Conservation (phyloP, 78 protist species). For the Monosiga brevicollis region DNA sequence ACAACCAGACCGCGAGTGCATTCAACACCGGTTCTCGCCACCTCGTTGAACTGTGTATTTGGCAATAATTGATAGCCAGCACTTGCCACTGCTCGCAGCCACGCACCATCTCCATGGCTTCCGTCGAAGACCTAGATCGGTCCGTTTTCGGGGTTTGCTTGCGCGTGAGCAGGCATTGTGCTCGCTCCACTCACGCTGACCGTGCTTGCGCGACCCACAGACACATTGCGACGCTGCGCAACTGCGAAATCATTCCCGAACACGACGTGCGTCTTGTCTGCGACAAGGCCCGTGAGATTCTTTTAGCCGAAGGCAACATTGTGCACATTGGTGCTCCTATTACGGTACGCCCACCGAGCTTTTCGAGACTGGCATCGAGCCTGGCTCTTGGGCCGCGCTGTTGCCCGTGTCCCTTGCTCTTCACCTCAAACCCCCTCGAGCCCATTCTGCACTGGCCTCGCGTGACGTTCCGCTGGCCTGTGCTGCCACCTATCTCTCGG, state of each 20-base stretch:
- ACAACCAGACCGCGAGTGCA: background rate
- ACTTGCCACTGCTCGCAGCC: background rate
- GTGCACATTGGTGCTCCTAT: constrained; percentile 93
- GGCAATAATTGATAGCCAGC: background rate
- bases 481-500: background rate
- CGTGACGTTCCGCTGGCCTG: background rate
- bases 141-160: background rate
- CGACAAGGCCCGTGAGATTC: constrained; percentile 89
- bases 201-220: background rate
- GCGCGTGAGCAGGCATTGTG: background rate
- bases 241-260: constrained; percentile 83
- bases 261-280: constrained; percentile 91
- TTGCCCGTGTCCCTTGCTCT: background rate
- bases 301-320: constrained; percentile 93
- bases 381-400: background rate
- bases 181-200: background rate
- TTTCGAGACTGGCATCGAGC: background rate
- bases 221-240: constrained; percentile 80
- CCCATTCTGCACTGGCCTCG: background rate
- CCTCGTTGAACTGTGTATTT: background rate
- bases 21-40: background rate
- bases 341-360: constrained; percentile 50
- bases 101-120: background rate
- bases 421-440: no score
- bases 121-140: background rate